These are phyloP conservation scores for Lignosus rhinocerotis DNA, from an alignment of 1,284 basidiomycete species.

Conservation along the genomic window DNA sequence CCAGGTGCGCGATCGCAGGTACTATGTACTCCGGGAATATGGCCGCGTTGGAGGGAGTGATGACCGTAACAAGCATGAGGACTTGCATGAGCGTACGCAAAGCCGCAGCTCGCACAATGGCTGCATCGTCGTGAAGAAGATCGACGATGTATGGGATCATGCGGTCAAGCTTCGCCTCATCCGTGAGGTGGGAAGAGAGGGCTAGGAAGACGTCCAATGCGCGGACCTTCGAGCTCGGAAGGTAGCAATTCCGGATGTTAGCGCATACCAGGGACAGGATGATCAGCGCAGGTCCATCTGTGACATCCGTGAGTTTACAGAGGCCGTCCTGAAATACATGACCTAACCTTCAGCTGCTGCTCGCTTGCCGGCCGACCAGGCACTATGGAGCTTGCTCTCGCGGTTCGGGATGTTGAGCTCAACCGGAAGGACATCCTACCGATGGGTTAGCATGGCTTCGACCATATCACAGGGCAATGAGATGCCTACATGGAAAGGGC, in stretches of 20 bases:
- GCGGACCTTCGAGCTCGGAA: constrained; percentile 85
- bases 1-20: constrained; percentile 83
- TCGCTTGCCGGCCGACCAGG: constrained; percentile 42
- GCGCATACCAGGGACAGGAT: constrained; percentile 86
- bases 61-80: constrained; percentile 80
- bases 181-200: constrained; percentile 80
- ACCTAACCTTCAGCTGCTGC: constrained; percentile 64
- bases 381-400: constrained; percentile 51
- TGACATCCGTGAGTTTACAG: background rate
- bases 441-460: background rate
- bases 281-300: constrained; percentile 81
- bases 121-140: constrained; percentile 82
- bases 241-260: constrained; percentile 86
- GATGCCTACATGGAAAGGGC: constrained; percentile 59
- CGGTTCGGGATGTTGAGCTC: constrained; percentile 74
- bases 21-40: constrained; percentile 96
- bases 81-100: constrained; percentile 84
- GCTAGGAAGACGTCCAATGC: constrained; percentile 89
- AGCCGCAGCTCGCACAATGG: constrained; percentile 79
- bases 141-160: constrained; percentile 92
- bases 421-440: constrained; percentile 75
- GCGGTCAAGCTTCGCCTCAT: constrained; percentile 94
- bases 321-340: constrained; percentile 6
- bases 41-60: constrained; percentile 86
- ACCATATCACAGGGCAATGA: background rate